Base-by-base conservation (phyloP, 768 basidiomycete genomes). In the Suillus brevipes region DNA sequence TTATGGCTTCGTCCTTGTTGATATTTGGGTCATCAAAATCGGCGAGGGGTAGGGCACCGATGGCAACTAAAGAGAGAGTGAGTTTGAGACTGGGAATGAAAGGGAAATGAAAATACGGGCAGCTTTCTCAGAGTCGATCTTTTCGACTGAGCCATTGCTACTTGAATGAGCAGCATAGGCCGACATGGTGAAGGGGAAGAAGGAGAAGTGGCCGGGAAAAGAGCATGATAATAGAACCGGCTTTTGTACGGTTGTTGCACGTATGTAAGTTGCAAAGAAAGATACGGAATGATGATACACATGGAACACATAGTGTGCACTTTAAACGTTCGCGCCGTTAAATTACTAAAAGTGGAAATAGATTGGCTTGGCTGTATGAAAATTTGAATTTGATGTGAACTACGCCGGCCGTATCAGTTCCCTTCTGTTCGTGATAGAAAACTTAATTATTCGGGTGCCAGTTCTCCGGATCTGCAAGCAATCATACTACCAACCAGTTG, bases 21-120 rank as follows among this genome's bases (percentile, higher is more conserved):
- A 83, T 65, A 64, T 83, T 82, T 23, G 80, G 81, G 68, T 82
- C 82, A 62, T 83, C 80, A 62, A 81, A 82, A 58, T 77, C 70
- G 10, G 81, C 74, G 20, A 62, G 47, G 31, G 23, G 61, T 12
- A 62, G 47, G 31, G 55, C 55, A 9, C 16, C 55, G 25, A 20
- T 9, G 8, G 53, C 23, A 20, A 40, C 61, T 60, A 55, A 23
- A 62, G 14, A 16, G 18, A 12, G 0, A 13, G 20, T 58, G 10
- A 58, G 57, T 18, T 40, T 6, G 16, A 18, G 1, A 36, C 6
- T 36, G 34, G 34, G 13, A 25, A 36, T 16, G 8, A 18, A 38
- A 38, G 14, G 18, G 23, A 40, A 58, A 40, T 12, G 8, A 20
- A 28, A 25, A 25, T 16, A 58, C 57, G 57, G 9, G 57, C 38